Evolutionary conservation across 768 basidiomycete species (phyloP).

Genomic region (Leccinum sublutescens): DNA sequence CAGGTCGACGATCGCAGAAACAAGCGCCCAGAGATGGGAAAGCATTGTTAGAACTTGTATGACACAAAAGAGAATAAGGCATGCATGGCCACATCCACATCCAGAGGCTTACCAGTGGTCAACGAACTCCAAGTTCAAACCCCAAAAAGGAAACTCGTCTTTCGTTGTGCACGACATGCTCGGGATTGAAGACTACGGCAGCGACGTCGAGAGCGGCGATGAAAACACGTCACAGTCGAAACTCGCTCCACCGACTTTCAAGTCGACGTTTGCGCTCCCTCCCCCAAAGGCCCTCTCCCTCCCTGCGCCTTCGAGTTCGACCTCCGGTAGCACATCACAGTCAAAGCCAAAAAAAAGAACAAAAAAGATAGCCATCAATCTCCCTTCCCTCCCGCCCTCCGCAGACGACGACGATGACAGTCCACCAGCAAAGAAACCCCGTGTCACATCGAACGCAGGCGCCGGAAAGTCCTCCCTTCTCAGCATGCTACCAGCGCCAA

Average conservation of each 20-base stretch:
- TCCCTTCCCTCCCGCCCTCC: slow-evolving; percentile 30
- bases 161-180: slow-evolving; percentile 47
- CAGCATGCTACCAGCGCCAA: slow-evolving; percentile 75
- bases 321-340: slow-evolving; percentile 9
- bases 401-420: slow-evolving; percentile 45
- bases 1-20: no score
- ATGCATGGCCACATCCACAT: no score
- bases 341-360: slow-evolving; percentile 45
- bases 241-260: slow-evolving; percentile 29
- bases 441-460: slow-evolving; percentile 42
- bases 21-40: no score
- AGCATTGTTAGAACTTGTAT: no score
- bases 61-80: no score
- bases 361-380: slow-evolving; percentile 43
- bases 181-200: slow-evolving; percentile 76
- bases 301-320: slow-evolving; percentile 24
- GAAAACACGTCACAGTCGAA: slow-evolving; percentile 28
- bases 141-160: neutral
- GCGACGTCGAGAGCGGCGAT: slow-evolving; percentile 60
- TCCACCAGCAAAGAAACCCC: slow-evolving; percentile 60
- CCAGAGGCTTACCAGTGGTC: no score
- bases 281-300: slow-evolving; percentile 33
- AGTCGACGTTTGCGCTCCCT: slow-evolving; percentile 36
- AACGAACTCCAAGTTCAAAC: neutral
- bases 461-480: slow-evolving; percentile 65